phyloP scores from a whole-genome alignment of 305 asterid species.

The Fraxinus xanthoxyloides region DNA sequence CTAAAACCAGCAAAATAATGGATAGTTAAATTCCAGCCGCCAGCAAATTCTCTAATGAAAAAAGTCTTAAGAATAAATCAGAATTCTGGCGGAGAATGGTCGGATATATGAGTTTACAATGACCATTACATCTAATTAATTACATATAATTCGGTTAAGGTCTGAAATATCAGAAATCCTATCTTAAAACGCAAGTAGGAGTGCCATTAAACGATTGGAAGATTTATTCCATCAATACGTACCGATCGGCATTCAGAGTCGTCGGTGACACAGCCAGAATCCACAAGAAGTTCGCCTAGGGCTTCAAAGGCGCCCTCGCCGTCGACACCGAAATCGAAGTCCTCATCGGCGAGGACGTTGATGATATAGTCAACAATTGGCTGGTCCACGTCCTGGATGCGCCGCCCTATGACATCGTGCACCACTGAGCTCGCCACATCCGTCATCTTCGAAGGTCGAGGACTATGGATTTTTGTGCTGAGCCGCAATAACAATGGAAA shows the following conservation, averaged over 20 bases:
- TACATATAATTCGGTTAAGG: too few species aligned
- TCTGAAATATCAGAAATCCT: too few species aligned
- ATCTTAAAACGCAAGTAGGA: neutral
- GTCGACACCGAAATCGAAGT: constrained; percentile 87
- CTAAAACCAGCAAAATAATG: neutral
- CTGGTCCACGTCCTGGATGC: constrained; percentile 69
- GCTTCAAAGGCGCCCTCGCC: constrained; percentile 93
- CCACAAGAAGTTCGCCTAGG: constrained; percentile 85
- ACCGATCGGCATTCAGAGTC: constrained; percentile 75
- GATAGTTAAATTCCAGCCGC: neutral
- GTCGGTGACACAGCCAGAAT: constrained; percentile 72
- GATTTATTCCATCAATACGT: constrained; percentile 17
- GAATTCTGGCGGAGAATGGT: too few species aligned
- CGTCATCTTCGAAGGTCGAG: constrained; percentile 51
- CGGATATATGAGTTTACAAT: too few species aligned
- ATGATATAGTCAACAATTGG: constrained; percentile 90
- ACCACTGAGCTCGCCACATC: constrained; percentile 87
- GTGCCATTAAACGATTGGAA: neutral
- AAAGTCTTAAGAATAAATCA: neutral
- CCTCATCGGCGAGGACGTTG: constrained; percentile 96
- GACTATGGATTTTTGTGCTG: neutral
- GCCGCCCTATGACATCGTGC: constrained; percentile 70
- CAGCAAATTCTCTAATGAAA: neutral
- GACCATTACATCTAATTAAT: too few species aligned
- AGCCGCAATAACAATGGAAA: neutral